phyloP scores from a whole-genome alignment of 1,284 basidiomycete genomes.

The Apiotrichum brassicae region DNA sequence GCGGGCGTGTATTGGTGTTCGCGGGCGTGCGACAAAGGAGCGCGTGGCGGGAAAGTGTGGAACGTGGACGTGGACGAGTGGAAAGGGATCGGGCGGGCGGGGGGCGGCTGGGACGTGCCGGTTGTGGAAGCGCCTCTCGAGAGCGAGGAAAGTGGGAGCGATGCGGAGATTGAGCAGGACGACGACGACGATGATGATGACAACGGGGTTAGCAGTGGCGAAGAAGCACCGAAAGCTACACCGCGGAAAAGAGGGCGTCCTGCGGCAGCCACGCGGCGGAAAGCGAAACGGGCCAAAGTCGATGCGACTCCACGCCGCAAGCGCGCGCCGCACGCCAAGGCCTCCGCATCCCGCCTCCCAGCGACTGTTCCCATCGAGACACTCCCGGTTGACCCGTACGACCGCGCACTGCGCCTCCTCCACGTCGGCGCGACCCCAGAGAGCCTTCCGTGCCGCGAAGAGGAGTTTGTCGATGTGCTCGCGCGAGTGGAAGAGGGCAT shows the following conservation, averaged over 20 bases:
- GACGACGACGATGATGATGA: slow-evolving; percentile 9
- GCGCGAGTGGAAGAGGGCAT: slow-evolving; percentile 75
- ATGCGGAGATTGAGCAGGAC: slow-evolving; percentile 11
- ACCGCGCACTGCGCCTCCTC: slow-evolving; percentile 76
- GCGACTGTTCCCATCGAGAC: slow-evolving; percentile 34
- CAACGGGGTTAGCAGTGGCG: background rate
- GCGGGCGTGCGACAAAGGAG: slow-evolving; percentile 43
- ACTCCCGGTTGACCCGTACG: slow-evolving; percentile 67
- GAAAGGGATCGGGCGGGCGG: slow-evolving; percentile 31
- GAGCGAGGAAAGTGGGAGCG: slow-evolving; percentile 13
- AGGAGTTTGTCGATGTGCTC: slow-evolving; percentile 74
- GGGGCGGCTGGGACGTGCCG: slow-evolving; percentile 29
- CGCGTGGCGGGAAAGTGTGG: slow-evolving; percentile 39
- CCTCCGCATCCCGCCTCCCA: slow-evolving; percentile 30
- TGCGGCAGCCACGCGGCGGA: background rate
- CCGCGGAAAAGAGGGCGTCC: background rate
- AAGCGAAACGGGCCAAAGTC: slow-evolving; percentile 1
- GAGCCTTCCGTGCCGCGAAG: slow-evolving; percentile 79
- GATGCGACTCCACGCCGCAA: slow-evolving; percentile 5
- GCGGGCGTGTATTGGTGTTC: slow-evolving; percentile 42
- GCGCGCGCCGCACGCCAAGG: slow-evolving; percentile 31
- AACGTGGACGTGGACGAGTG: slow-evolving; percentile 41
- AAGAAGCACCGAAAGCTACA: slow-evolving; percentile 3
- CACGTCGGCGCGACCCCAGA: slow-evolving; percentile 93
- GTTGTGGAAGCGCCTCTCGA: slow-evolving; percentile 15